These are phyloP conservation scores for Thielaviopsis cerberus DNA, from an alignment of 2,329 filamentous ascomycete species.

Conservation along the genomic window DNA sequence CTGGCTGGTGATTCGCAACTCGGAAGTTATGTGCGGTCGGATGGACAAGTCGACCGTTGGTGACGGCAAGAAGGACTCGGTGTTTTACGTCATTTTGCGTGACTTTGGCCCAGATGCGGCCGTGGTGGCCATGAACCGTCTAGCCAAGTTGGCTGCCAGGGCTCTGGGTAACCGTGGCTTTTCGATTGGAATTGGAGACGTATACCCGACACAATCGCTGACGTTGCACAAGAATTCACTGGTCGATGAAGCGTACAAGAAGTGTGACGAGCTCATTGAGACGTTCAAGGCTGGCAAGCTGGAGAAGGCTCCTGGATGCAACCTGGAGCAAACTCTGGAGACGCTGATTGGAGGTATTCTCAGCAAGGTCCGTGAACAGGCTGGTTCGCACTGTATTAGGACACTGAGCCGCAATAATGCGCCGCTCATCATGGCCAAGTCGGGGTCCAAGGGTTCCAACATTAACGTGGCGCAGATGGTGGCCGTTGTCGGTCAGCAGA, in stretches of 20 bases:
- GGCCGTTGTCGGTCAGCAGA: conserved; percentile 89
- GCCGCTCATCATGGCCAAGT: conserved; percentile 90
- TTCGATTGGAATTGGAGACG: conserved; percentile 88
- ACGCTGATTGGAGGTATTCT: conserved; percentile 80
- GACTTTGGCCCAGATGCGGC: conserved; percentile 85
- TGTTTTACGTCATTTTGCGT: conserved; percentile 90
- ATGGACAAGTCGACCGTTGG: conserved; percentile 99
- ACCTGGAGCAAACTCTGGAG: conserved; percentile 81
- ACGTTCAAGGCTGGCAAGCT: conserved; percentile 65
- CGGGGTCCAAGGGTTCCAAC: conserved; percentile 86
- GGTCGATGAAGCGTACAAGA: conserved; percentile 57
- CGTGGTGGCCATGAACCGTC: conserved; percentile 77
- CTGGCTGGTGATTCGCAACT: conserved; percentile 86
- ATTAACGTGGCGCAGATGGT: conserved; percentile 99
- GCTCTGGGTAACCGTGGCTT: conserved; percentile 82
- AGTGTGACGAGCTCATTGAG: conserved; percentile 69
- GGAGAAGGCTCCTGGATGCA: conserved; percentile 71
- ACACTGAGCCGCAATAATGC: conserved; percentile 83
- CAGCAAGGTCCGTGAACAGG: conserved; percentile 76
- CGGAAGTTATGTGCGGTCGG: conserved; percentile 86
- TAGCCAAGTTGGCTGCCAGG: conserved; percentile 77
- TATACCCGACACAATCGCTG: conserved; percentile 61
- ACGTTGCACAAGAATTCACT: conserved; percentile 55
- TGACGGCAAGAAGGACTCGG: conserved; percentile 88
- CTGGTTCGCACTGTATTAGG: conserved; percentile 76